Percentiles rank a stretch among this genome's conserved stretches.
These are phyloP conservation scores for Holtermanniella nyarrowii DNA, from an alignment of 768 basidiomycete species.

Conservation along the genomic window DNA sequence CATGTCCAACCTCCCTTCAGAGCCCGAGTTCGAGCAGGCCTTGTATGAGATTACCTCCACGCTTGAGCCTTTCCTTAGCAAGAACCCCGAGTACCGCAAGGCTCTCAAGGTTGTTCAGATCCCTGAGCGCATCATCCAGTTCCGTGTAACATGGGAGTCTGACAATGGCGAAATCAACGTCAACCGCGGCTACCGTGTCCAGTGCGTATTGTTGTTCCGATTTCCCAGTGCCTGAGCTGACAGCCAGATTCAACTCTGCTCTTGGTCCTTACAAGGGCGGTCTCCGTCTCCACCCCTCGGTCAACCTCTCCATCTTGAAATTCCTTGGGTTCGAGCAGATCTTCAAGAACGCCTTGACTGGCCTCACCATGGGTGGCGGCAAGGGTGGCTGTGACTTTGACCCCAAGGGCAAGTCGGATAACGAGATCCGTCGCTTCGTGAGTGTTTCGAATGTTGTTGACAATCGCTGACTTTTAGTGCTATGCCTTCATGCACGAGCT, in stretches of 20 bases:
- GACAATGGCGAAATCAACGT: conserved; percentile 57
- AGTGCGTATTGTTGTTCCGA: conserved; percentile 41
- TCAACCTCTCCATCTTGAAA: conserved; percentile 72
- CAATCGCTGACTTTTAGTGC: conserved; percentile 12
- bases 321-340: conserved; percentile 75
- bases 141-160: conserved; percentile 70
- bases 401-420: conserved; percentile 69
- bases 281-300: conserved; percentile 64
- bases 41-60: conserved; percentile 57
- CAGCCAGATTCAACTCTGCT: conserved; percentile 58
- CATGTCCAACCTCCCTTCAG: conserved; percentile 44
- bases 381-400: conserved; percentile 74
- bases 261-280: conserved; percentile 71
- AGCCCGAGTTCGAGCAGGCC: conserved; percentile 66
- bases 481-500: conserved; percentile 65
- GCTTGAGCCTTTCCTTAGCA: conserved; percentile 55
- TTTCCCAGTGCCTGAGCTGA: background rate
- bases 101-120: conserved; percentile 54
- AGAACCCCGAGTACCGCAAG: conserved; percentile 58
- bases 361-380: conserved; percentile 65
- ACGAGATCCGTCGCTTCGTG: conserved; percentile 60
- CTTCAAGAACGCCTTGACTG: conserved; percentile 71
- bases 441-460: conserved; percentile 11
- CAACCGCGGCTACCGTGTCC: conserved; percentile 64
- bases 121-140: conserved; percentile 48